Evolutionary conservation across 2,329 filamentous ascomycete genomes (phyloP), one percentile per base, ranked within the genome.

Genomic region (Chaetomium sp.): DNA sequence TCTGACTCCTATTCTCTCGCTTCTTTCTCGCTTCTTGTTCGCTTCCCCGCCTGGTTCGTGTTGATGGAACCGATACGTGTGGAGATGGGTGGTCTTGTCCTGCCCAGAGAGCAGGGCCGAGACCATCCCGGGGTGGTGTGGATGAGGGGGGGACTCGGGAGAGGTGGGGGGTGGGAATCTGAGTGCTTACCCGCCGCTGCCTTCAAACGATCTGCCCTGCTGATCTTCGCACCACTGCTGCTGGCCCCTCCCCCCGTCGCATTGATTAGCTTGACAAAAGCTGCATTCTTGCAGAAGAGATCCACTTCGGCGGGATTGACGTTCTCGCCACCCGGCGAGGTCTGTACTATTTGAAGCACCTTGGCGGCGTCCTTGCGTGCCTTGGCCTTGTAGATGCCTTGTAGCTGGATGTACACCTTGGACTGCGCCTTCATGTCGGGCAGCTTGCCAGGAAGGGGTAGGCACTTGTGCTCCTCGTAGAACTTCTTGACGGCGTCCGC

Each of bases 351-450:
- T 13, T 82, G 78, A 2, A 92, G 78, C 2, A 98, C 90, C 76
- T 96, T 90, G 33, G 86, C 84, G 16, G 89, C 81, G 72, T 99
- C 95, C 72, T 85, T 81, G 38, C 90, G 87, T 51, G 95, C 93
- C 77, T 97, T 96, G 25, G 82, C 78, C 78, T 96, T 97, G 85
- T 98, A 99, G 65, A 98, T 87, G 71, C 91, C 94, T 75, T 98
- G 95, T 13, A 99, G 83, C 72, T 88, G 83, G 70, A 99, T 90
- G 79, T 99, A 99, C 67, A 96, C 90, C 63, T 84, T 87, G 3
- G 93, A 97, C 74, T 94, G 87, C 2, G 95, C 93, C 80, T 99
- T 99, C 95, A 99, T 99, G 76, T 99, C 95, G 1, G 96, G 95
- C 1, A 99, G 81, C 3, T 90, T 88, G 13, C 95, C 96, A 0